Evolutionary conservation across 495 filamentous ascomycete species (phyloP).

Genomic region (Polyplosphaeria fusca): DNA sequence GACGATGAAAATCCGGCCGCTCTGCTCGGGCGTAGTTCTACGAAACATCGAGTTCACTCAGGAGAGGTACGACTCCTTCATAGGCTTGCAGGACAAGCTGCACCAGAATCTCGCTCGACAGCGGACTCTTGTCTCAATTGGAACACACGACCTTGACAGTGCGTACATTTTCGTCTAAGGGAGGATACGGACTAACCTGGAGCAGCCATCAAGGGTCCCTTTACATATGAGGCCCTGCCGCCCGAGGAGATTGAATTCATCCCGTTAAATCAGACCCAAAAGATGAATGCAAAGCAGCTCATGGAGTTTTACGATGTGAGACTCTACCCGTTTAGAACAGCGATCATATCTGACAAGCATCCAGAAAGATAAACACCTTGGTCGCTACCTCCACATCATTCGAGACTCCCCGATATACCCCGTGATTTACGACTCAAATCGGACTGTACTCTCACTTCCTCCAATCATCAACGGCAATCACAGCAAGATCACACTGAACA

Average conservation of each 20-base stretch:
- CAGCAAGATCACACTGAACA: slow-evolving; percentile 89
- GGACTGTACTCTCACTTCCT: slow-evolving; percentile 85
- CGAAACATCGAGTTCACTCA: slow-evolving; percentile 88
- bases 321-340: neutral
- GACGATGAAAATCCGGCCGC: slow-evolving; percentile 77
- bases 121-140: slow-evolving; percentile 89
- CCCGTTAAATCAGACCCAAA: slow-evolving; percentile 84
- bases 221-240: slow-evolving; percentile 89
- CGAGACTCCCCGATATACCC: slow-evolving; percentile 90
- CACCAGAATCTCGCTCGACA: slow-evolving; percentile 94
- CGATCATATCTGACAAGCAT: slow-evolving; percentile 1
- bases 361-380: slow-evolving; percentile 77
- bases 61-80: slow-evolving; percentile 93
- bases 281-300: slow-evolving; percentile 82
- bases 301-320: slow-evolving; percentile 88
- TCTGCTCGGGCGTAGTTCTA: slow-evolving; percentile 81
- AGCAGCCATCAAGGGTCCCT: slow-evolving; percentile 74
- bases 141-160: slow-evolving; percentile 91
- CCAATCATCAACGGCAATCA: slow-evolving; percentile 97
- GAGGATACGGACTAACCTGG: slow-evolving; percentile 2
- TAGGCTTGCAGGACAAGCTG: slow-evolving; percentile 93
- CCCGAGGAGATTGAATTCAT: slow-evolving; percentile 90
- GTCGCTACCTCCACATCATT: slow-evolving; percentile 86
- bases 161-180: neutral
- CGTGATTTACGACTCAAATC: slow-evolving; percentile 89